Percentiles rank a stretch among this genome's conserved stretches.
phyloP scores from a whole-genome alignment of 1,284 basidiomycete genomes.

The Leccinum pallidistipes region DNA sequence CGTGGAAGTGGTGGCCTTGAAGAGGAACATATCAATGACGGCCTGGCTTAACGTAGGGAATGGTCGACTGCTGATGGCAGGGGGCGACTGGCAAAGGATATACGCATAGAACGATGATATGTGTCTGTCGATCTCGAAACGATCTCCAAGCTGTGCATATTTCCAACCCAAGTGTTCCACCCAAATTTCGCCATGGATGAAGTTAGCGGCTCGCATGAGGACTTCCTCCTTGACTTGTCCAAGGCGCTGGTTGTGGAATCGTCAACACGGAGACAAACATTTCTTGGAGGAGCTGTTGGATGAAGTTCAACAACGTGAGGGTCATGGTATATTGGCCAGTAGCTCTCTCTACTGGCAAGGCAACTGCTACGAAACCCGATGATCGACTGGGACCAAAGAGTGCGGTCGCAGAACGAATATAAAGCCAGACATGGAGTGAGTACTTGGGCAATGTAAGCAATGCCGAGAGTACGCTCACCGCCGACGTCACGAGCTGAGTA shows the following conservation, averaged over 20 bases:
- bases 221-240: slow-evolving; percentile 81
- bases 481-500: slow-evolving; percentile 72
- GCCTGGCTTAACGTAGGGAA: slow-evolving; percentile 61
- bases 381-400: slow-evolving; percentile 67
- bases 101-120: slow-evolving; percentile 66
- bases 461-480: slow-evolving; percentile 77
- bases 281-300: slow-evolving; percentile 75
- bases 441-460: slow-evolving; percentile 74
- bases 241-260: slow-evolving; percentile 55
- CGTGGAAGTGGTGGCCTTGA: slow-evolving; percentile 70
- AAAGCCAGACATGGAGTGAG: slow-evolving; percentile 83
- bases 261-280: slow-evolving; percentile 57
- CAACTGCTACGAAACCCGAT: slow-evolving; percentile 58
- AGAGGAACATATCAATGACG: slow-evolving; percentile 65
- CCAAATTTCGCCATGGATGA: slow-evolving; percentile 86
- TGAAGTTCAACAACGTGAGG: slow-evolving; percentile 71
- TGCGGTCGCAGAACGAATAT: slow-evolving; percentile 73
- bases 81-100: slow-evolving; percentile 64
- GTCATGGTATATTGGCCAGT: slow-evolving; percentile 81
- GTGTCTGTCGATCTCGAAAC: slow-evolving; percentile 76
- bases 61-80: slow-evolving; percentile 49
- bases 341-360: slow-evolving; percentile 69
- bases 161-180: slow-evolving; percentile 82
- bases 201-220: slow-evolving; percentile 70
- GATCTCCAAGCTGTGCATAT: slow-evolving; percentile 72